Percentiles rank a stretch among this genome's conserved stretches.
Conservation (phyloP, 108 stramenopile species). For the Bacterosira constricta region DNA sequence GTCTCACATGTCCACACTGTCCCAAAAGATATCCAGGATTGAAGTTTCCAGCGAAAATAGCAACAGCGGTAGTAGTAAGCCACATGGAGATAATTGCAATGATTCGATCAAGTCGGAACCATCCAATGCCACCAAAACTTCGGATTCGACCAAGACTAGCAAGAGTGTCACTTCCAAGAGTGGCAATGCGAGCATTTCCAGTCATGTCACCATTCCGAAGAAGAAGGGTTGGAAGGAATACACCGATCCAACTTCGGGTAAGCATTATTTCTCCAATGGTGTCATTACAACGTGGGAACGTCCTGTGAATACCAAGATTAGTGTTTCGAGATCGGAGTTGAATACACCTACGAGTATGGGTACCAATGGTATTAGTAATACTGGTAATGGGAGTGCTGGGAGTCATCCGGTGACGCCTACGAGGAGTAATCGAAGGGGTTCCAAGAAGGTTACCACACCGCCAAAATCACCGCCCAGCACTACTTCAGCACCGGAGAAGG, state of each 20-base stretch:
- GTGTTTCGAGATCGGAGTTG: not conserved
- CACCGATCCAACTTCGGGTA: constrained; percentile 59
- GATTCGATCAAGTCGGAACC: not conserved
- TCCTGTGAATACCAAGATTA: constrained; percentile 31
- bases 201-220: not conserved
- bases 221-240: constrained; percentile 64
- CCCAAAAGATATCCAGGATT: not conserved
- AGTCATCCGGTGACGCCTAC: no score
- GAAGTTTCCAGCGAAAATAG: not conserved
- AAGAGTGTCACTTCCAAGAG: not conserved
- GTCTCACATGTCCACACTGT: not conserved
- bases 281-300: constrained; percentile 76
- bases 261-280: constrained; percentile 78
- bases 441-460: no score
- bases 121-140: not conserved
- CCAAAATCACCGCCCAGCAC: no score
- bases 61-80: not conserved
- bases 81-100: not conserved
- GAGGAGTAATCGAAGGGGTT: no score
- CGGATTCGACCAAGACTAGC: not conserved
- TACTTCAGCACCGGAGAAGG: no score
- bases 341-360: no score
- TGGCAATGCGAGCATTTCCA: not conserved
- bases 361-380: no score
- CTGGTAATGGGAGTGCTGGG: no score